Base-by-base conservation (phyloP, 2,329 filamentous ascomycete genomes). In the Hirsutella minnesotensis region DNA sequence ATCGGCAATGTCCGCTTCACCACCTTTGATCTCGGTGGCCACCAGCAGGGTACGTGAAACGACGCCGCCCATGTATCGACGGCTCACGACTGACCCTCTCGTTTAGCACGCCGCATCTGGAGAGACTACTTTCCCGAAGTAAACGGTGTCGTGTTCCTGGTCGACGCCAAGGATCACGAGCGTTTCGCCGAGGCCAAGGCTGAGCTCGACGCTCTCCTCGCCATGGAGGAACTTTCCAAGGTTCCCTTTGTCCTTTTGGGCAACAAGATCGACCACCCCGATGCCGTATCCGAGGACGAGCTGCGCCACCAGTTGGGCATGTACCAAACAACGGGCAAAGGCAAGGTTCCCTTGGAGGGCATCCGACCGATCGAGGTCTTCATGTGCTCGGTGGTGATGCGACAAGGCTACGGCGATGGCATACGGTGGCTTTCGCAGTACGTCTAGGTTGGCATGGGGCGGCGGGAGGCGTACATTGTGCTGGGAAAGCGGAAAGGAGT, bases 181-280 rank as follows among this genome's bases (percentile, higher is more conserved):
- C 87, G 92, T 53, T 86, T 98, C 64, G 64, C 75, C 56, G 92
- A 98, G 72, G 85, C 88, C 60, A 96, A 96, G 73, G 90, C 85
- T 56, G 92, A 98, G 72, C 84, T 98, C 49, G 92, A 98, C 60
- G 88, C 86, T 42, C 83, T 96, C 41, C 77, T 98, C 53, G 81
- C 86, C 49, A 95, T 98, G 90, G 92, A 98, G 69, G 90, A 96
- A 62, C 79, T 98, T 33, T 72, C 79, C 62, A 95, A 94, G 74
- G 92, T 95, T 9, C 92, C 92, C 43, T 96, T 96, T 65, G 79
- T 96, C 48, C 80, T 98, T 55, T 79, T 98, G 50, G 92, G 92
- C 56, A 98, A 98, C 80, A 98, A 98, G 80, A 98, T 98, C 65
- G 92, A 98, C 66, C 89, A 96, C 71, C 89, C 89, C 42, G 85